Evolutionary conservation across 2,329 filamentous ascomycete genomes (phyloP).

Genomic region (Stemphylium beticola): DNA sequence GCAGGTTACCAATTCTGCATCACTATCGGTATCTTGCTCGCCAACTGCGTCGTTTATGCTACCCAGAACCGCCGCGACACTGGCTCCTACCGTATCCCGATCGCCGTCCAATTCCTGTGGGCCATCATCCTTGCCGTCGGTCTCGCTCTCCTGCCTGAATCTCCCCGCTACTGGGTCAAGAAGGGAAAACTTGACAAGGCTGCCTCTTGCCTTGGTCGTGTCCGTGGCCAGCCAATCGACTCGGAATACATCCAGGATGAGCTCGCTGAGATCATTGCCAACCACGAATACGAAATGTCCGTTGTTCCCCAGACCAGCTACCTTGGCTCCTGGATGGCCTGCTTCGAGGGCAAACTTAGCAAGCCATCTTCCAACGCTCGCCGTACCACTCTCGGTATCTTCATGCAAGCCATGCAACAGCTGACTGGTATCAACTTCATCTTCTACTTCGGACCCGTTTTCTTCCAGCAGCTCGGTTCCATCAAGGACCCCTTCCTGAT

Average conservation of each 20-base stretch:
- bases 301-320: conserved; percentile 52
- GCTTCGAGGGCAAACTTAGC: conserved; percentile 62
- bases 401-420: conserved; percentile 60
- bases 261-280: conserved; percentile 86
- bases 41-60: conserved; percentile 76
- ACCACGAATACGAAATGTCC: conserved; percentile 83
- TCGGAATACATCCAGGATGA: conserved; percentile 82
- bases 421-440: conserved; percentile 89
- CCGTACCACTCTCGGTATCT: conserved; percentile 56
- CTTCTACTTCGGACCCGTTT: conserved; percentile 67
- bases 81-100: conserved; percentile 77
- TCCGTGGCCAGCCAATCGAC: conserved; percentile 76
- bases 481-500: conserved; percentile 83
- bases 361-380: conserved; percentile 59
- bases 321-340: conserved; percentile 67
- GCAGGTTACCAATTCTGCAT: conserved; percentile 77
- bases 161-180: conserved; percentile 86
- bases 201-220: conserved; percentile 66
- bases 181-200: conserved; percentile 73
- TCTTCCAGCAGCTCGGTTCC: conserved; percentile 75
- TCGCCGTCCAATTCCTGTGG: conserved; percentile 82
- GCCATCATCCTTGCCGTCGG: conserved; percentile 76
- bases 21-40: conserved; percentile 78
- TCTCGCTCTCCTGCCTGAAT: conserved; percentile 80
- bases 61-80: conserved; percentile 69